Percentiles rank a stretch among this genome's conserved stretches.
phyloP scores from a whole-genome alignment of 1,284 basidiomycete genomes.

The Neonothopanus nambi region DNA sequence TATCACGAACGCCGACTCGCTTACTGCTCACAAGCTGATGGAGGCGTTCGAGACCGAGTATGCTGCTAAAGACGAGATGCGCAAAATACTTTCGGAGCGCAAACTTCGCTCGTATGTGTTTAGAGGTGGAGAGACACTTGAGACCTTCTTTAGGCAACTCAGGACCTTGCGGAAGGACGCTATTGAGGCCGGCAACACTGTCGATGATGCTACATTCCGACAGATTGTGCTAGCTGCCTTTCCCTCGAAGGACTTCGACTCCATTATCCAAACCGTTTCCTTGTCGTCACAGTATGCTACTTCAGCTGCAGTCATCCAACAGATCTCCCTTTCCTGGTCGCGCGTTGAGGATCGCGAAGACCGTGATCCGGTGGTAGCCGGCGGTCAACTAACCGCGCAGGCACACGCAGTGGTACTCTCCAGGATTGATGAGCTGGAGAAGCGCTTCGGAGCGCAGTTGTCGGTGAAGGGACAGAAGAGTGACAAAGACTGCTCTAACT shows the following conservation, averaged over 20 bases:
- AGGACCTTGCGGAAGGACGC: neutral
- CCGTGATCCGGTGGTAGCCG: neutral
- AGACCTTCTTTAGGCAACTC: slow-evolving; percentile 3
- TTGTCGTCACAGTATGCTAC: neutral
- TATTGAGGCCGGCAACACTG: slow-evolving; percentile 2
- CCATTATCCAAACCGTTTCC: slow-evolving; percentile 3
- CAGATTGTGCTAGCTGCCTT: slow-evolving; percentile 1
- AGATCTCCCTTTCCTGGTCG: neutral
- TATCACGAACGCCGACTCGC: neutral
- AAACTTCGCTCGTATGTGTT: neutral
- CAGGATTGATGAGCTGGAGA: slow-evolving; percentile 9
- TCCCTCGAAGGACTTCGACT: neutral
- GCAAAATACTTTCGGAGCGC: neutral
- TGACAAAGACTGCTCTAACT: neutral
- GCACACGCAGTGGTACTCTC: slow-evolving; percentile 1
- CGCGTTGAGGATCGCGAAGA: neutral
- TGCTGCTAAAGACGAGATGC: neutral
- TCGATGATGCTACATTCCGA: slow-evolving; percentile 1
- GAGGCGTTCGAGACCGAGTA: neutral
- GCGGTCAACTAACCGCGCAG: neutral
- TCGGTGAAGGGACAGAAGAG: neutral
- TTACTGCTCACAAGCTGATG: neutral
- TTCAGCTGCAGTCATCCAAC: slow-evolving; percentile 2
- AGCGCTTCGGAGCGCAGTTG: neutral
- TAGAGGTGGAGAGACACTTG: neutral